These are phyloP conservation scores for Hanseniaspora singularis DNA, from an alignment of 805 yeast genomes.

Conservation along the genomic window DNA sequence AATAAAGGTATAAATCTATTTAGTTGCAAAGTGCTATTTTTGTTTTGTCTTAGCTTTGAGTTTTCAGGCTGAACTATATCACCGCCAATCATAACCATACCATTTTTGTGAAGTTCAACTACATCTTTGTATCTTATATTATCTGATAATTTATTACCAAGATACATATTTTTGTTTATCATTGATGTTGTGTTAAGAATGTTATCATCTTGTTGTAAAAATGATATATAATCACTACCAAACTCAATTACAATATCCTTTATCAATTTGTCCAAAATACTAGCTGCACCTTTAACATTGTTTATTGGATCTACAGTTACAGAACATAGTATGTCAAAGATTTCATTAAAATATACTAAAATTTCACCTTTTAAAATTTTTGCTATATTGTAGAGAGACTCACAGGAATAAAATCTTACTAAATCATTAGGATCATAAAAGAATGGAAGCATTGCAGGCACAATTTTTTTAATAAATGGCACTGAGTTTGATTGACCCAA, in stretches of 20 bases:
- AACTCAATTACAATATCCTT: constrained; percentile 93
- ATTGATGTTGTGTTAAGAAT: constrained; percentile 34
- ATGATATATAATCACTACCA: constrained; percentile 55
- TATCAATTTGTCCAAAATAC: constrained; percentile 73
- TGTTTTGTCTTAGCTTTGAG: not conserved
- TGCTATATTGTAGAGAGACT: constrained; percentile 86
- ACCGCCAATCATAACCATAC: not conserved
- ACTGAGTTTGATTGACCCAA: constrained; percentile 77
- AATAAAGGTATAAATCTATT: constrained; percentile 80
- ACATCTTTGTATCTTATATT: constrained; percentile 11
- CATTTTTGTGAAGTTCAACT: constrained; percentile 6
- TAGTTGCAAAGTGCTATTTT: constrained; percentile 1
- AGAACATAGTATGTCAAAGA: constrained; percentile 82
- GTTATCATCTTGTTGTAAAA: constrained; percentile 34
- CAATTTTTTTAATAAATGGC: constrained; percentile 64
- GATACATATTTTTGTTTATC: constrained; percentile 37
- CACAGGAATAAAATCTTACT: constrained; percentile 94
- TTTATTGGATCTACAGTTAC: constrained; percentile 83
- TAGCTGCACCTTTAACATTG: constrained; percentile 91
- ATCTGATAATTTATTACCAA: constrained; percentile 33
- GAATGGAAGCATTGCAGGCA: constrained; percentile 88
- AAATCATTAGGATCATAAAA: constrained; percentile 96
- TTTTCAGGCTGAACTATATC: constrained; percentile 11
- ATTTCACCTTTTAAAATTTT: constrained; percentile 95
- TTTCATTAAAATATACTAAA: constrained; percentile 79